Base-by-base conservation (phyloP, 129 eudicot species). In the Oenanthe sinensis region DNA sequence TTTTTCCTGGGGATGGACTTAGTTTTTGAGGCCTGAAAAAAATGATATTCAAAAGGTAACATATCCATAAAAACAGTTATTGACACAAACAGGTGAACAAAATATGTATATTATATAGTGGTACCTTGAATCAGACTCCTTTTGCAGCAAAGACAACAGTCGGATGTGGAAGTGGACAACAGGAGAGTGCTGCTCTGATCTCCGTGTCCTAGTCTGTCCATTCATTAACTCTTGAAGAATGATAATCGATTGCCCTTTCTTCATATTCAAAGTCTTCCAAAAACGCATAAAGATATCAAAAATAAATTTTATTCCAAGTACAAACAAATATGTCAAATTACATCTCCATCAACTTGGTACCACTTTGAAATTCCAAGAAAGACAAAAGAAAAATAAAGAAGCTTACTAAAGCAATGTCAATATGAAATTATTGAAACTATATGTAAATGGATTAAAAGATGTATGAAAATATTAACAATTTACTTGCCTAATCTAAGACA, bases 141-240 rank as follows among this genome's bases (percentile, higher is more conserved):
- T 76, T 82, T 76, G 89, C 69, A 96, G 24, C 36, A 90, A 58
- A 42, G 93, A 79, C 69, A 96, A 85, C 81, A 96, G 77, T 50
- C 85, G 90, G 79, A 87, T 88, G 72, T 87, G 90, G 82, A 96
- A 90, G 86, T 83, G 92, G 42, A 89, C 83, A 17, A 80, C 84
- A 62, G 85, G 45, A 63, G 99, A 90, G 72, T 42, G 81, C 74
- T 87, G 79, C 58, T 50, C 68, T 30, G 72, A 28, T 36, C 79
- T 62, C 54, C 97, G 97, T 9, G 88, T 85, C 50, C 79, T 82
- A 71, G 81, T 80, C 81, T 92, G 77, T 42, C 90, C 96, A 65
- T 87, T 82, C 36, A 87, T 47, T 84, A 96, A 22, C 17, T 96
- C 97, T 88, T 87, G 81, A 40, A 96, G 81, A 71, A 96, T 83